Conservation (phyloP, 495 filamentous ascomycete species). For the Neurospora hispaniola region DNA sequence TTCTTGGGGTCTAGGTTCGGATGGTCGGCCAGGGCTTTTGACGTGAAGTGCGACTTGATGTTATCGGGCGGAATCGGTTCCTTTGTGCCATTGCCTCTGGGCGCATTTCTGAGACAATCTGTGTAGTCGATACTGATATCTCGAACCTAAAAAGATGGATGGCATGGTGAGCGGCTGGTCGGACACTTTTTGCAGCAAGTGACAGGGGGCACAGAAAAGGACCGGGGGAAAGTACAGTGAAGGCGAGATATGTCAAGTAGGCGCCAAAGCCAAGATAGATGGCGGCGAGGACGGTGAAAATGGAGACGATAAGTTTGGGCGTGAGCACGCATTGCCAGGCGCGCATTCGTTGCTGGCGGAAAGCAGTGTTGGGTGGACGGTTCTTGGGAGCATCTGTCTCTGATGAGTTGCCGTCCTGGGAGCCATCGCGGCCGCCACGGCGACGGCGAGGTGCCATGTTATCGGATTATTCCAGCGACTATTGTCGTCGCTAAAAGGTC, state of each 20-base stretch:
- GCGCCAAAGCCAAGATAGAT: slow-evolving; percentile 27
- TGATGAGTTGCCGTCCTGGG: slow-evolving; percentile 12
- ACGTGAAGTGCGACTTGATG: slow-evolving; percentile 58
- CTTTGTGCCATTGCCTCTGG: slow-evolving; percentile 16
- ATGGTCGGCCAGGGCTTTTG: slow-evolving; percentile 16
- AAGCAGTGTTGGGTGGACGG: slow-evolving; percentile 26
- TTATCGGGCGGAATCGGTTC: slow-evolving; percentile 41
- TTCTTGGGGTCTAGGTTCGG: slow-evolving; percentile 13
- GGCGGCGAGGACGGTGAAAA: slow-evolving; percentile 25
- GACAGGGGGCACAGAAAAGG: background rate
- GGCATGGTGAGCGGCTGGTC: slow-evolving; percentile 20
- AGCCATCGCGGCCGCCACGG: slow-evolving; percentile 16
- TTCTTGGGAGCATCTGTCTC: slow-evolving; percentile 22
- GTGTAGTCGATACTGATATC: slow-evolving; percentile 88
- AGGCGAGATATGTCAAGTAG: slow-evolving; percentile 23
- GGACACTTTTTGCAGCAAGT: slow-evolving; percentile 3
- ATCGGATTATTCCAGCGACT: background rate
- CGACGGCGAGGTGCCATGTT: slow-evolving; percentile 27
- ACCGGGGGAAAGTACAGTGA: slow-evolving; percentile 16
- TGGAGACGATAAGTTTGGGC: slow-evolving; percentile 26
- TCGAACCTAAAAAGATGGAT: slow-evolving; percentile 54
- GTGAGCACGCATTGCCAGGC: slow-evolving; percentile 30
- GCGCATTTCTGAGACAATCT: slow-evolving; percentile 49
- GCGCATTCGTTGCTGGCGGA: slow-evolving; percentile 29
- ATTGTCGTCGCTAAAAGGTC: background rate